Evolutionary conservation across 192 early-diverging fungal genomes (phyloP).

Genomic region (Gigaspora rosea): DNA sequence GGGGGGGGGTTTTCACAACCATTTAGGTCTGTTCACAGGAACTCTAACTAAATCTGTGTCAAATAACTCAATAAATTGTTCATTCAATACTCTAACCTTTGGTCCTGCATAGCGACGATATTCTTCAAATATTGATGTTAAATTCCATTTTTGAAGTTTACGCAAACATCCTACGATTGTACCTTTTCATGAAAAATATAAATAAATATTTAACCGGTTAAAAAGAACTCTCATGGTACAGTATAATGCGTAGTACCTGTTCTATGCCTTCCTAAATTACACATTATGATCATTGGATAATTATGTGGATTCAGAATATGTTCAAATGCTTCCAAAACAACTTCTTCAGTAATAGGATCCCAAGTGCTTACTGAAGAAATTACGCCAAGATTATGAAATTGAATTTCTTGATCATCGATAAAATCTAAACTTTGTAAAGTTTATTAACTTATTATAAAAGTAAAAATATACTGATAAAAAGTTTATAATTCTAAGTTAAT

Average conservation of each 20-base stretch:
- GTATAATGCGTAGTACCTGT: slow-evolving; percentile 61
- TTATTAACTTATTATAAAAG: not conserved
- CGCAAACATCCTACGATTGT: slow-evolving; percentile 97
- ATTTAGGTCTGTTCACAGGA: slow-evolving; percentile 70
- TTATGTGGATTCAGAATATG: slow-evolving; percentile 82
- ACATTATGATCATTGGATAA: slow-evolving; percentile 98
- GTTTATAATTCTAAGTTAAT: not conserved
- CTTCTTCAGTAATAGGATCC: slow-evolving; percentile 98
- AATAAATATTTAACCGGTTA: not conserved
- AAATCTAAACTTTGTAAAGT: slow-evolving; percentile 74
- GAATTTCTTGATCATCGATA: slow-evolving; percentile 97
- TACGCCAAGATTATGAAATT: slow-evolving; percentile 88
- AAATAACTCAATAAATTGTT: slow-evolving; percentile 95
- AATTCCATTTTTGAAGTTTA: slow-evolving; percentile 97
- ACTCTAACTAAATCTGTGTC: slow-evolving; percentile 93
- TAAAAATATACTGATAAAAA: no score
- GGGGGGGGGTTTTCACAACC: slow-evolving; percentile 61
- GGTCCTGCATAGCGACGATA: slow-evolving; percentile 95
- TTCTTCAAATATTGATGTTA: slow-evolving; percentile 98
- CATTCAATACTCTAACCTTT: slow-evolving; percentile 95
- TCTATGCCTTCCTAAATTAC: slow-evolving; percentile 95
- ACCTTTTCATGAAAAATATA: slow-evolving; percentile 47
- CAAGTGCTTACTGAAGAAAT: slow-evolving; percentile 85
- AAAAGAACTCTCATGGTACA: not conserved
- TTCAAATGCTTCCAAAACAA: slow-evolving; percentile 87